These are phyloP conservation scores for Didymella exigua DNA, from an alignment of 2,329 filamentous ascomycete species.

Conservation along the genomic window DNA sequence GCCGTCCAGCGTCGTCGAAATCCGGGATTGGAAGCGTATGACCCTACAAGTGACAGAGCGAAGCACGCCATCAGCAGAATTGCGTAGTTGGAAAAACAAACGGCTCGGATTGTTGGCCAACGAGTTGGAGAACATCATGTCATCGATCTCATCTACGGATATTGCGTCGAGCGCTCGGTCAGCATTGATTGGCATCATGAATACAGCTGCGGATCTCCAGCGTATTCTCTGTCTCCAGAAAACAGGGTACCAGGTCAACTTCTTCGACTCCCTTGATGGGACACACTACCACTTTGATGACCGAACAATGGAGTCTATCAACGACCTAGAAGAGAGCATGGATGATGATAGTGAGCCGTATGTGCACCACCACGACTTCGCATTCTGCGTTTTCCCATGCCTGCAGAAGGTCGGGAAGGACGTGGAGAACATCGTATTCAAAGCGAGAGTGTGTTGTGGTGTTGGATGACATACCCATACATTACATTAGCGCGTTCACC, in stretches of 20 bases:
- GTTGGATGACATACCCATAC: background rate
- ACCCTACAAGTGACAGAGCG: slow-evolving; percentile 37
- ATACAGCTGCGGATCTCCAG: slow-evolving; percentile 33
- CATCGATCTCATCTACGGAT: slow-evolving; percentile 30
- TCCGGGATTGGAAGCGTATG: slow-evolving; percentile 37
- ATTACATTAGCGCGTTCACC: background rate
- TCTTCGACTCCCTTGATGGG: slow-evolving; percentile 25
- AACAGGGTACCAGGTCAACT: slow-evolving; percentile 34
- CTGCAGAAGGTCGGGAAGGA: slow-evolving; percentile 40
- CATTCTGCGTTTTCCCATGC: slow-evolving; percentile 44
- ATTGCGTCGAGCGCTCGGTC: slow-evolving; percentile 25
- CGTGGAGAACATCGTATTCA: slow-evolving; percentile 37
- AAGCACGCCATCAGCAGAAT: slow-evolving; percentile 5
- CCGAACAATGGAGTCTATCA: slow-evolving; percentile 39
- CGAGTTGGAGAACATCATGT: slow-evolving; percentile 32
- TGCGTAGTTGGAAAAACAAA: background rate
- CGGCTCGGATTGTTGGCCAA: slow-evolving; percentile 14
- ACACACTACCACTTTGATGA: slow-evolving; percentile 25
- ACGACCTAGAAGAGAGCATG: slow-evolving; percentile 28
- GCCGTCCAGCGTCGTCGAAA: slow-evolving; percentile 24
- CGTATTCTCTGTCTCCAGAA: slow-evolving; percentile 38
- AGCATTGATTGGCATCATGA: slow-evolving; percentile 31
- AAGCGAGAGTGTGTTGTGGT: slow-evolving; percentile 39
- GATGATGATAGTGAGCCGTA: slow-evolving; percentile 32
- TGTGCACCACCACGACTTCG: slow-evolving; percentile 24